Percentiles rank a stretch among this genome's conserved stretches.
Evolutionary conservation across 306 rosid species (phyloP).

Genomic region (Citrullus amarus): DNA sequence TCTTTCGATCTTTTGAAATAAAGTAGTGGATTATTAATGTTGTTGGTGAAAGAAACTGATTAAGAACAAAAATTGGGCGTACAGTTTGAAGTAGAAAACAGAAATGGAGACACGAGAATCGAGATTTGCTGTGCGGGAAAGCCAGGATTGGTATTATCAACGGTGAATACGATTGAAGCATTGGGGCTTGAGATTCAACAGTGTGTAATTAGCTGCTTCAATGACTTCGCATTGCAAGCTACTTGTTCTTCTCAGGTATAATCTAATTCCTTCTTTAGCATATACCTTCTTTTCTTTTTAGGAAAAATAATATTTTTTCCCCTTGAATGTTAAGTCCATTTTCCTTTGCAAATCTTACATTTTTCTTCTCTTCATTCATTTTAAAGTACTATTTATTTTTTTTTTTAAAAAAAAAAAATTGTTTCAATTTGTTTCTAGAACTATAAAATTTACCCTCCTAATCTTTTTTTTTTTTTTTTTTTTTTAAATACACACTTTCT

Average conservation of each 20-base stretch:
- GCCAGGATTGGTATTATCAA: conserved; percentile 57
- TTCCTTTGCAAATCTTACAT: no score
- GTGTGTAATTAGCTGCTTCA: conserved; percentile 83
- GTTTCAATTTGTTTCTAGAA: no score
- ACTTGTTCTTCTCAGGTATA: conserved; percentile 78
- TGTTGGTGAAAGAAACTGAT: neutral
- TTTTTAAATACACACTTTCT: no score
- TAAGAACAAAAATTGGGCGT: neutral
- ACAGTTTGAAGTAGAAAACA: conserved; percentile 82
- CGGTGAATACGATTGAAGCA: conserved; percentile 69
- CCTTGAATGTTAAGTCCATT: no score
- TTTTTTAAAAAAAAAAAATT: no score
- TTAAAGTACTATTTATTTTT: no score
- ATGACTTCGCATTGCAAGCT: conserved; percentile 91
- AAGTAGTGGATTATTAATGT: neutral
- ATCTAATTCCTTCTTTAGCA: neutral
- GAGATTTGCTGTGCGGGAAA: conserved; percentile 81
- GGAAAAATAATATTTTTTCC: no score
- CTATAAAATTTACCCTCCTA: no score
- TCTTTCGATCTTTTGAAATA: neutral
- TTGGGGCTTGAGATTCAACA: conserved; percentile 91
- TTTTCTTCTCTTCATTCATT: no score
- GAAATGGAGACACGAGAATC: conserved; percentile 39
- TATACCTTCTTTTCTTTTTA: no score
- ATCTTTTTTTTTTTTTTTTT: no score